These are phyloP conservation scores for Bryoerythrophyllum caledonicum DNA, from an alignment of 225 moss, liverwort and hornwort species.

Conservation along the genomic window DNA sequence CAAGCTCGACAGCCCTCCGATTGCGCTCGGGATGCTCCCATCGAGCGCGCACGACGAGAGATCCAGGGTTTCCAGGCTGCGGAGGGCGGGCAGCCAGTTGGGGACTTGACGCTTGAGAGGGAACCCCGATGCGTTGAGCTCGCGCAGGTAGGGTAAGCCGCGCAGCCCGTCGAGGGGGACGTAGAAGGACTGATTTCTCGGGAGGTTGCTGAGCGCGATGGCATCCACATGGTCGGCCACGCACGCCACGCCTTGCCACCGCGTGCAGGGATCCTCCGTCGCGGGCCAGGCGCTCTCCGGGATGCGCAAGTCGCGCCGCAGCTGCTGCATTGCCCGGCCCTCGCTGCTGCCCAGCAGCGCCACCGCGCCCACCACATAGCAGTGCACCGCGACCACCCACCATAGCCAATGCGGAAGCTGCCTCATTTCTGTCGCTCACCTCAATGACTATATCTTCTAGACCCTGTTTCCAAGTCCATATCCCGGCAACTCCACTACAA, in stretches of 20 bases:
- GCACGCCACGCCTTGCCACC: constrained; percentile 59
- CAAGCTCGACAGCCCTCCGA: constrained; percentile 34
- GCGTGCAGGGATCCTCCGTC: constrained; percentile 51
- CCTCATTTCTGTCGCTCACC: constrained; percentile 27
- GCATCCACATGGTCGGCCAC: constrained; percentile 27
- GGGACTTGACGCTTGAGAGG: constrained; percentile 33
- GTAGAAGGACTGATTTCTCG: background rate
- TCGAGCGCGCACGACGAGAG: constrained; percentile 48
- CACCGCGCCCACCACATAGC: background rate
- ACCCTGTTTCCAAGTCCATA: constrained; percentile 29
- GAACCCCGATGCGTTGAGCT: constrained; percentile 51
- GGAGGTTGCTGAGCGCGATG: constrained; percentile 40
- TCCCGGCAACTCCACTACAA: background rate
- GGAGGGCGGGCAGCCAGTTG: constrained; percentile 30
- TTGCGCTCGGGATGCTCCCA: constrained; percentile 55
- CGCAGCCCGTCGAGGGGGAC: constrained; percentile 36
- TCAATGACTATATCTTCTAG: background rate
- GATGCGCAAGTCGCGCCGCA: constrained; percentile 44
- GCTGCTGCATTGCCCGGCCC: constrained; percentile 48
- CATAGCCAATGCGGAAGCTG: constrained; percentile 21
- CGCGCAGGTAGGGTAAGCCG: constrained; percentile 34
- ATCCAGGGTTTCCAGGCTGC: constrained; percentile 56
- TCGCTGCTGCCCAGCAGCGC: constrained; percentile 32
- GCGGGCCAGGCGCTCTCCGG: constrained; percentile 42
- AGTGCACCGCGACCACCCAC: constrained; percentile 28